These are phyloP conservation scores for Komagataella kurtzmanii DNA, from an alignment of 805 yeast genomes.

Conservation along the genomic window DNA sequence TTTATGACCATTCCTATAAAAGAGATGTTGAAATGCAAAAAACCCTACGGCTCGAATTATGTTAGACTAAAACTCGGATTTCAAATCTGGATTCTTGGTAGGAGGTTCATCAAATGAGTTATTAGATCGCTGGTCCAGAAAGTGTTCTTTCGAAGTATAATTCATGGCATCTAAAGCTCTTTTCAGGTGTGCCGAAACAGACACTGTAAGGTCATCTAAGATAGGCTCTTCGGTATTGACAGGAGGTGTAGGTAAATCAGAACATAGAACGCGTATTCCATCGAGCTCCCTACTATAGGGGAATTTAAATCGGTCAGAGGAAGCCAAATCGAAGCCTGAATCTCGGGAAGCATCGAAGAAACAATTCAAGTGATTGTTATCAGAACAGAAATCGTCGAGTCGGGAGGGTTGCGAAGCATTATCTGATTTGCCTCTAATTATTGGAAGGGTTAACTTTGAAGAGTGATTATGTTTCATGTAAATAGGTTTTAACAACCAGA, in stretches of 20 bases:
- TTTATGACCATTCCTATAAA: neutral
- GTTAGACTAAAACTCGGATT: neutral
- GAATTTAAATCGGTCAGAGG: neutral
- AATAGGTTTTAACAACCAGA: slow-evolving; percentile 14
- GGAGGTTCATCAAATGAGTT: neutral
- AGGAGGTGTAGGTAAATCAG: neutral
- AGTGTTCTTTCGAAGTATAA: neutral
- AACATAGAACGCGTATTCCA: neutral
- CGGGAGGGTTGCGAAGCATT: neutral
- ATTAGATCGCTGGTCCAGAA: neutral
- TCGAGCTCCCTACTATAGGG: neutral
- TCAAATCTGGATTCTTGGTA: neutral
- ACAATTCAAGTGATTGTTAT: neutral
- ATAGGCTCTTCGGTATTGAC: neutral
- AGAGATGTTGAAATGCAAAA: neutral
- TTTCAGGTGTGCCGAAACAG: neutral
- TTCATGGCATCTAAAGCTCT: neutral
- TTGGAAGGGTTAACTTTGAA: neutral
- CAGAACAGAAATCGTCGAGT: neutral
- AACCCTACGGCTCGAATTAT: neutral
- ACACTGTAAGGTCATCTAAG: neutral
- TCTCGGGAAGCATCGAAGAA: neutral
- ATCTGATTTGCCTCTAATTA: neutral
- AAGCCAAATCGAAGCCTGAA: neutral
- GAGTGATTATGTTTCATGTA: slow-evolving; percentile 9